Conservation (phyloP, 345 rosid genomes). For the Nephelium lappaceum region DNA sequence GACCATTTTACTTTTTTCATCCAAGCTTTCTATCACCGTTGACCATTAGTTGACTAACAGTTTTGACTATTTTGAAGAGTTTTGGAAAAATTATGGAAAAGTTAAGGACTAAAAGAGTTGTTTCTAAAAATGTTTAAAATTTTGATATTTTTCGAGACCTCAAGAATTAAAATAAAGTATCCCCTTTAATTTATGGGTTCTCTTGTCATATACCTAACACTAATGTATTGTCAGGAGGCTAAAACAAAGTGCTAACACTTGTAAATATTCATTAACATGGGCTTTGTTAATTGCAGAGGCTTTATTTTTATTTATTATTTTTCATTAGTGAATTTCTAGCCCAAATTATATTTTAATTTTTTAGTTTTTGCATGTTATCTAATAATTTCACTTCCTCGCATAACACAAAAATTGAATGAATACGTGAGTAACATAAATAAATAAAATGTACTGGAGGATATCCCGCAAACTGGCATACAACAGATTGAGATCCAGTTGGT, state of each 20-base stretch:
- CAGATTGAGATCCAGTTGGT: not conserved
- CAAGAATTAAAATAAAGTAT: too few relatives aligned
- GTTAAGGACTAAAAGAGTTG: too few relatives aligned
- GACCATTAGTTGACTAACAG: too few relatives aligned
- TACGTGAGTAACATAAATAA: not conserved
- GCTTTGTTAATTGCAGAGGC: not conserved
- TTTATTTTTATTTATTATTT: not conserved
- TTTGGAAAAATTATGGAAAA: too few relatives aligned
- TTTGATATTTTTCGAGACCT: too few relatives aligned
- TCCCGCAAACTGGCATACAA: not conserved
- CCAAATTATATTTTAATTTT: not conserved
- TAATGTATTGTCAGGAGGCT: slow-evolving; percentile 15
- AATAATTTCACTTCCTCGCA: not conserved
- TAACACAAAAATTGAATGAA: not conserved
- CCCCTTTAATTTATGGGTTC: too few relatives aligned
- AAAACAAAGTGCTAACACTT: slow-evolving; percentile 12
- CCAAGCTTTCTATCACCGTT: too few relatives aligned
- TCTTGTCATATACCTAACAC: not conserved
- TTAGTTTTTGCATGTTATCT: not conserved
- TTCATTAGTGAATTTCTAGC: not conserved
- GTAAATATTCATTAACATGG: not conserved
- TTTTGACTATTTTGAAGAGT: too few relatives aligned
- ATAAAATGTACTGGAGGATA: not conserved
- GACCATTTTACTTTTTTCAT: too few relatives aligned
- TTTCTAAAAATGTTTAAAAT: too few relatives aligned